phyloP scores from a whole-genome alignment of 345 rosid species.

The Leavenworthia alabamica region DNA sequence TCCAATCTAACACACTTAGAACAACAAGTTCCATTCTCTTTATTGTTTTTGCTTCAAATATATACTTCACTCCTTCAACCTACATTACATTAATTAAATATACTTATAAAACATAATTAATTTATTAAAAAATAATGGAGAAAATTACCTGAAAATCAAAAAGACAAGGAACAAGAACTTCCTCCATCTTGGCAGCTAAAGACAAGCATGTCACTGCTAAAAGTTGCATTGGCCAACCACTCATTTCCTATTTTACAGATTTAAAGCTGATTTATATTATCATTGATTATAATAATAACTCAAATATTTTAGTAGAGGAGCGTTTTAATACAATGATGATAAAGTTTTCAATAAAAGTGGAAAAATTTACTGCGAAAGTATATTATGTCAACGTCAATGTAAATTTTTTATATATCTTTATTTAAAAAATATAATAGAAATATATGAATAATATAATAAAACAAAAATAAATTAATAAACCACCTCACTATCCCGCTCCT shows the following conservation, averaged over 20 bases:
- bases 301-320: constrained; percentile 11
- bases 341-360: constrained; percentile 23
- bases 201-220: constrained; percentile 88
- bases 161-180: constrained; percentile 75
- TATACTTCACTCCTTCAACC: constrained; percentile 67
- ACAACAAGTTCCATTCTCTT: constrained; percentile 88
- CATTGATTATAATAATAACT: constrained; percentile 6
- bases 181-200: constrained; percentile 98
- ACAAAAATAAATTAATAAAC: background rate
- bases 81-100: constrained; percentile 14
- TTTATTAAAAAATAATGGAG: background rate
- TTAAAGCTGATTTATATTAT: constrained; percentile 13
- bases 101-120: background rate
- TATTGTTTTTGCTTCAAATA: constrained; percentile 81
- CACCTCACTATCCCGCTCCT: constrained; percentile 24
- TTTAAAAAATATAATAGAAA: background rate
- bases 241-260: constrained; percentile 25
- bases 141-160: constrained; percentile 76
- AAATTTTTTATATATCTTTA: too few relatives aligned
- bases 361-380: constrained; percentile 31
- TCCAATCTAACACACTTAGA: constrained; percentile 78
- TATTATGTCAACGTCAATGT: constrained; percentile 18
- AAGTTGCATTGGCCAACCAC: constrained; percentile 93
- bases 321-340: constrained; percentile 23
- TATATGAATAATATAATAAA: background rate